Base-by-base conservation (phyloP, 2,329 filamentous ascomycete species). In the Phaeosphaeria sp. region DNA sequence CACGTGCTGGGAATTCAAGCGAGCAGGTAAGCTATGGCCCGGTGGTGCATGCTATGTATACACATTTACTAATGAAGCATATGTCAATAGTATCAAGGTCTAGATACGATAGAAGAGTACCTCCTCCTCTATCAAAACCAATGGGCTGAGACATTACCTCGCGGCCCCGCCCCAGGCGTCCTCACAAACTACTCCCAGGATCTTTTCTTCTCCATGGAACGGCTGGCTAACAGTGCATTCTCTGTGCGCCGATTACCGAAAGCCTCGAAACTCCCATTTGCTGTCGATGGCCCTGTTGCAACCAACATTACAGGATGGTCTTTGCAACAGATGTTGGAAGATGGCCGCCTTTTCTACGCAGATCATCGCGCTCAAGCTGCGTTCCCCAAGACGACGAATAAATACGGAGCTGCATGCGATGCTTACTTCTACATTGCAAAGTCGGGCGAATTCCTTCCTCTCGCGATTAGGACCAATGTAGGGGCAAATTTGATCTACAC, bases 401-500 rank as follows among this genome's bases (percentile, higher is more conserved):
- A 25, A 17, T 46, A 6, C 83, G 71, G 74, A 1, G 80, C 78
- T 1, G 78, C 79, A 9, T 82, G 78, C 59, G 77, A 79, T 45
- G 82, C 79, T 0, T 81, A 80, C 59, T 84, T 84, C 67, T 84
- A 77, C 67, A 79, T 83, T 43, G 62, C 74, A 1, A 55, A 59
- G n/a, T 75, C 74, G 4, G 74, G 74, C 11, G 68, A 83, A 40
- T 82, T 84, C 57, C 66, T 84, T 6, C 82, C 82, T 3, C 70
- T 84, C 21, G 81, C 81, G 2, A 82, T 84, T 60, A 77, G 79
- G 57, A 80, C 81, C n/a, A 82, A 82, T 55, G 71, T 73, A 15
- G 77, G 77, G 17, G 68, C 64, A 1, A 72, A 78, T 56, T 64
- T 82, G 36, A 72, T 79, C 6, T 84, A 84, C 66, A 84, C 82